phyloP scores from a whole-genome alignment of 2,329 filamentous ascomycete species.

The Spiromastix sp. region DNA sequence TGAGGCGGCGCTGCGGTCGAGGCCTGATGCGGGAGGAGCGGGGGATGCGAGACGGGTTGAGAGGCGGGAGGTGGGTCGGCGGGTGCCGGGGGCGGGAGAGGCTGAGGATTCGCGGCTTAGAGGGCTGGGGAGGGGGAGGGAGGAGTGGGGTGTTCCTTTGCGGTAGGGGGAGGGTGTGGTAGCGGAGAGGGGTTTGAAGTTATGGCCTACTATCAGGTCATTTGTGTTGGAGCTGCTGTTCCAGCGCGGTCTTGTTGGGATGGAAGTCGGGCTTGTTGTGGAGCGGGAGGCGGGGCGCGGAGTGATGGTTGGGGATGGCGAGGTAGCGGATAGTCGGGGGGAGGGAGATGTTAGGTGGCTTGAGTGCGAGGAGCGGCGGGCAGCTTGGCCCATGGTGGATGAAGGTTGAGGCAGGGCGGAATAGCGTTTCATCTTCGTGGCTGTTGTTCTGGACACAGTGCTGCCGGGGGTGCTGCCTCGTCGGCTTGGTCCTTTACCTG shows the following conservation, averaged over 20 bases:
- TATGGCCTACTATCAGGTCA: slow-evolving; percentile 56
- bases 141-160: slow-evolving; percentile 29
- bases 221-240: slow-evolving; percentile 55
- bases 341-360: slow-evolving; percentile 7
- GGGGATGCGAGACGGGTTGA: slow-evolving; percentile 7
- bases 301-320: slow-evolving; percentile 27
- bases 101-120: slow-evolving; percentile 32
- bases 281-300: slow-evolving; percentile 19
- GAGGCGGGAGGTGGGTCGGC: slow-evolving; percentile 24
- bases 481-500: slow-evolving; percentile 37
- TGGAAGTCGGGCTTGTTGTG: slow-evolving; percentile 10
- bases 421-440: slow-evolving; percentile 34
- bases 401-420: slow-evolving; percentile 37
- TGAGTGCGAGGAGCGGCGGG: slow-evolving; percentile 19
- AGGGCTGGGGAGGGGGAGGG: slow-evolving; percentile 31
- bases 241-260: slow-evolving; percentile 53
- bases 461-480: slow-evolving; percentile 37
- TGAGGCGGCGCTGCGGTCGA: slow-evolving; percentile 15
- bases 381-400: slow-evolving; percentile 25
- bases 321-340: slow-evolving; percentile 14
- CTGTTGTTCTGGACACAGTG: slow-evolving; percentile 27
- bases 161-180: slow-evolving; percentile 49
- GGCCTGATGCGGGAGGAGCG: slow-evolving; percentile 15
- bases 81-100: slow-evolving; percentile 25
- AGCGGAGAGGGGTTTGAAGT: slow-evolving; percentile 52